Conservation (phyloP, 768 basidiomycete genomes). For the Pisolithus sp. region DNA sequence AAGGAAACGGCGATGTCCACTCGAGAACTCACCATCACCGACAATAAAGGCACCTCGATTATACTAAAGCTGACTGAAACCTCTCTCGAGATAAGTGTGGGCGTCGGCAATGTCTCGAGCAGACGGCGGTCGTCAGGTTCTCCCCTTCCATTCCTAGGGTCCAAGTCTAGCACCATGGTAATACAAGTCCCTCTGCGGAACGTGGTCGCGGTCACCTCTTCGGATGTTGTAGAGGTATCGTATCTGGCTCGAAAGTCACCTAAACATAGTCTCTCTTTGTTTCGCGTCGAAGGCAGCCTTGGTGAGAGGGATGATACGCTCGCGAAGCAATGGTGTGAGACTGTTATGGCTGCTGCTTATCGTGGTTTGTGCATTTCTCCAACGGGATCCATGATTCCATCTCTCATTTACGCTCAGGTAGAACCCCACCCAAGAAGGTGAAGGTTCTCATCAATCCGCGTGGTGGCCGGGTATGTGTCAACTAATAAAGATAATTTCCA, state of each 20-base stretch:
- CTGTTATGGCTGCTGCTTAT: constrained; percentile 54
- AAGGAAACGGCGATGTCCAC: constrained; percentile 10
- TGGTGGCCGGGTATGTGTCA: constrained; percentile 61
- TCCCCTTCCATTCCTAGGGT: constrained; percentile 4
- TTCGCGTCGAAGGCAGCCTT: constrained; percentile 37
- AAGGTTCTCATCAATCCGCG: constrained; percentile 74
- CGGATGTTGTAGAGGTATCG: constrained; percentile 39
- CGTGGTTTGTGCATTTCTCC: constrained; percentile 33
- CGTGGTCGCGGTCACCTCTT: constrained; percentile 47
- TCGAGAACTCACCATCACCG: constrained; percentile 15
- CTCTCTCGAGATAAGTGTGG: constrained; percentile 18
- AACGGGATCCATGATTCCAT: background rate
- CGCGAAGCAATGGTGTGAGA: constrained; percentile 47
- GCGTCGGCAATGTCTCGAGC: background rate
- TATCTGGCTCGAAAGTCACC: constrained; percentile 44
- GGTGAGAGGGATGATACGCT: constrained; percentile 26
- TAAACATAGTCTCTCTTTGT: constrained; percentile 33
- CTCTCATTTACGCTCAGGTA: constrained; percentile 28
- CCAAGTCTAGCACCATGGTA: background rate
- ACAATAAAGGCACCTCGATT: constrained; percentile 5
- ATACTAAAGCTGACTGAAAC: constrained; percentile 24
- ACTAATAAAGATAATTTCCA: background rate
- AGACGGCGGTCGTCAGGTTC: constrained; percentile 5
- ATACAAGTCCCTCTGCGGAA: constrained; percentile 38
- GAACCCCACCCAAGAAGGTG: constrained; percentile 49